A percentile compares a stretch with the other conserved stretches of the same genome.
phyloP scores from a whole-genome alignment of 2,329 filamentous ascomycete genomes.

The Pseudogymnoascus sp. region DNA sequence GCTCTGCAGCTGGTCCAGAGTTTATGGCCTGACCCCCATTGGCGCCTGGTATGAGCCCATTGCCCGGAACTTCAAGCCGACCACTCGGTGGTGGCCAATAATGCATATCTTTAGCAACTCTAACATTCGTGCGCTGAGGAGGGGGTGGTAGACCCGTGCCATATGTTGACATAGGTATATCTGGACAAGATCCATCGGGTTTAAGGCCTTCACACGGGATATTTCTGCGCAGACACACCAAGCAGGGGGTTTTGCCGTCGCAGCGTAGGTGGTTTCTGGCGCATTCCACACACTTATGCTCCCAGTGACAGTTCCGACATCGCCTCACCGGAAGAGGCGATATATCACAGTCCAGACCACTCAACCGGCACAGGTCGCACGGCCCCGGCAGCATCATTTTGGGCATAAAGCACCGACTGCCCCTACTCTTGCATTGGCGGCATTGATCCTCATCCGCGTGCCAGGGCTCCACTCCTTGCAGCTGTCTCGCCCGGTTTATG shows the following conservation, averaged over 20 bases:
- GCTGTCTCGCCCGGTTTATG: not conserved
- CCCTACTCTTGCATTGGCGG: not conserved
- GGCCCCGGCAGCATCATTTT: not conserved
- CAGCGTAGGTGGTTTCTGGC: not conserved
- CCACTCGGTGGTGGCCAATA: not conserved
- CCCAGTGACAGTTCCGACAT: not conserved
- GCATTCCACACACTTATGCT: not conserved
- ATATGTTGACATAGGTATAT: not conserved
- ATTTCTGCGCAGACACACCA: not conserved
- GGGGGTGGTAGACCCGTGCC: not conserved
- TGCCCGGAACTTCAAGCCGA: not conserved
- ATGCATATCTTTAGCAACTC: not conserved
- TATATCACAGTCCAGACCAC: not conserved
- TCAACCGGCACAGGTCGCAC: not conserved
- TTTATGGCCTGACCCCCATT: not conserved
- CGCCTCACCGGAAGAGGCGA: not conserved
- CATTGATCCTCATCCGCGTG: not conserved
- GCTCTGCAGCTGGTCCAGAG: not conserved
- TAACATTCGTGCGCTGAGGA: not conserved
- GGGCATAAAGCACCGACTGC: not conserved
- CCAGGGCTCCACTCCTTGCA: not conserved
- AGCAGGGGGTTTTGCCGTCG: not conserved
- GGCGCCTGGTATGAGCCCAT: not conserved
- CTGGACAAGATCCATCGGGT: not conserved
- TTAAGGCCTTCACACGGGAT: not conserved